These are phyloP conservation scores for Parascedosporium putredinis DNA, from an alignment of 2,329 filamentous ascomycete species.

Conservation along the genomic window DNA sequence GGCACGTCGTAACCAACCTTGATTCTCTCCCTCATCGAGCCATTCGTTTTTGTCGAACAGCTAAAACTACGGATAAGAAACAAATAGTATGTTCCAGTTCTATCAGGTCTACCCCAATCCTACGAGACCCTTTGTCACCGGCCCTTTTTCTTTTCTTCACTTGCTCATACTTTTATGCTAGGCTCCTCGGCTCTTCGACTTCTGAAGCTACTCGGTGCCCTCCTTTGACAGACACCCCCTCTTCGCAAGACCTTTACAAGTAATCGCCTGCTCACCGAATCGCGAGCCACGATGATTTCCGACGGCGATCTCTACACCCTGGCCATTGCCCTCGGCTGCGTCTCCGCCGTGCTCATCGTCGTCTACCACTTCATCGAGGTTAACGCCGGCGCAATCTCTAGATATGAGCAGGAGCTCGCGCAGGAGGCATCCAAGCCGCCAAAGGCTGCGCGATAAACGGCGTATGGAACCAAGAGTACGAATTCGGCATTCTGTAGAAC, in stretches of 20 bases:
- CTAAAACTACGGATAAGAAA: too few relatives aligned
- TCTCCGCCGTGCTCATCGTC: conserved; percentile 85
- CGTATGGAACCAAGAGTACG: not conserved
- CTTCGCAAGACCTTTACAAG: not conserved
- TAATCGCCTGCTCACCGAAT: not conserved
- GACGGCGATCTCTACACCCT: conserved; percentile 85
- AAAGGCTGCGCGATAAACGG: not conserved
- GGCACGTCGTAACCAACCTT: not conserved
- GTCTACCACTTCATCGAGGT: conserved; percentile 94
- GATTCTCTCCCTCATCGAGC: too few relatives aligned
- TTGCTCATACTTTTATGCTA: too few relatives aligned
- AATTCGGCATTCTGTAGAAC: not conserved
- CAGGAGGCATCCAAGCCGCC: conserved; percentile 16
- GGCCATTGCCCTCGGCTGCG: conserved; percentile 83
- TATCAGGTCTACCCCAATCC: too few relatives aligned
- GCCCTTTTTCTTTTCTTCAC: too few relatives aligned
- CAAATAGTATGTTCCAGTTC: too few relatives aligned
- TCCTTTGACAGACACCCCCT: too few relatives aligned
- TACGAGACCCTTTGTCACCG: too few relatives aligned
- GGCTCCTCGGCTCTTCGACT: too few relatives aligned
- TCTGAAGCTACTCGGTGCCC: too few relatives aligned
- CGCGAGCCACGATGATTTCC: conserved; percentile 69
- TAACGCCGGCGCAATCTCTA: conserved; percentile 47
- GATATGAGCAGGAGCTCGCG: conserved; percentile 19
- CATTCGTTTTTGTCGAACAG: too few relatives aligned